Evolutionary conservation across 176 grass and related monocot species (phyloP).

Genomic region (Avena sativa): DNA sequence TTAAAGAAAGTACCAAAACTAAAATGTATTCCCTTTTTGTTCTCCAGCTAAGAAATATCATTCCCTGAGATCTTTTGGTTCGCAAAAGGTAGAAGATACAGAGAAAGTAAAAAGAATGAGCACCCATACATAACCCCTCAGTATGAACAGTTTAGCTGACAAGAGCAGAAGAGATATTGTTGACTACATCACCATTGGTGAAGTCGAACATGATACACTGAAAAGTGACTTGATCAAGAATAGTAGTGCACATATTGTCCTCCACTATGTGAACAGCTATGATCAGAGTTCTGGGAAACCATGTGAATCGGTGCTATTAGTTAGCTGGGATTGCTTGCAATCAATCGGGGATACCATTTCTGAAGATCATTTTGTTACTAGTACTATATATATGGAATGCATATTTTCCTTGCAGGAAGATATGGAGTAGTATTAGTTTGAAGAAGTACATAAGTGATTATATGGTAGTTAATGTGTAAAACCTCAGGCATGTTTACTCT

Average conservation of each 20-base stretch:
- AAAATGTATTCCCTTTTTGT: background rate
- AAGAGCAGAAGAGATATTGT: constrained; percentile 37
- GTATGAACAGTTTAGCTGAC: constrained; percentile 41
- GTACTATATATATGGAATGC: background rate
- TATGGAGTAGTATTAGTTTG: background rate
- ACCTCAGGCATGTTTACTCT: constrained; percentile 13
- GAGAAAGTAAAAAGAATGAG: constrained; percentile 28
- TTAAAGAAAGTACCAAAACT: background rate
- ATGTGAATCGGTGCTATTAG: constrained; percentile 28
- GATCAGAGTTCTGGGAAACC: constrained; percentile 25
- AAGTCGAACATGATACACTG: constrained; percentile 27
- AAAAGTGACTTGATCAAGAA: constrained; percentile 49
- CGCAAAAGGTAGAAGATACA: constrained; percentile 27
- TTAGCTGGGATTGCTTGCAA: constrained; percentile 4
- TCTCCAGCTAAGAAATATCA: constrained; percentile 22
- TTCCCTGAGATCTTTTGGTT: background rate
- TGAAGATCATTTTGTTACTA: background rate
- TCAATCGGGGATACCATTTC: constrained; percentile 13
- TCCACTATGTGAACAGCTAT: constrained; percentile 44
- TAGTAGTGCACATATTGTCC: constrained; percentile 42
- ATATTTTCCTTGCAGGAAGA: background rate
- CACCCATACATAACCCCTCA: background rate
- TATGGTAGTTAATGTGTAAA: background rate
- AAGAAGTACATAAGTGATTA: constrained; percentile 19
- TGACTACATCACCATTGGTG: constrained; percentile 42